These are phyloP conservation scores for Micromonas pusilla DNA, from an alignment of 139 green algal genomes.

Conservation along the genomic window DNA sequence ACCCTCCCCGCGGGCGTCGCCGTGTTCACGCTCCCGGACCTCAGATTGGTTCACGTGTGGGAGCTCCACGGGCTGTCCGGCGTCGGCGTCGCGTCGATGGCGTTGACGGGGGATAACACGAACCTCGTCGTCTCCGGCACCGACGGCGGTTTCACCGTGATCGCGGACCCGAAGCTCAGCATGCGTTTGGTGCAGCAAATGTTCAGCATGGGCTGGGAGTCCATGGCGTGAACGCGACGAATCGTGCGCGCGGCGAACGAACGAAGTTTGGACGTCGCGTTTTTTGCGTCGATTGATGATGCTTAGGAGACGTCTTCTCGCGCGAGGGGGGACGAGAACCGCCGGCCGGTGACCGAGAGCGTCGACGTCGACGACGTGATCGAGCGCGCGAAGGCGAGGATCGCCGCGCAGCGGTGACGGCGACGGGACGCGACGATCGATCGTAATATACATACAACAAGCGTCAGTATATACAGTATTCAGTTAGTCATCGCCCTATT, in stretches of 20 bases:
- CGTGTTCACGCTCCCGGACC: neutral
- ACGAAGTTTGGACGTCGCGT: neutral
- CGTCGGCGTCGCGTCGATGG: neutral
- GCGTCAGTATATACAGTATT: too few relatives aligned
- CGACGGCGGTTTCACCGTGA: neutral
- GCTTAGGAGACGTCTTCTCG: neutral
- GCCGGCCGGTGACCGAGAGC: too few relatives aligned
- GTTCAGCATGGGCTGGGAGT: neutral
- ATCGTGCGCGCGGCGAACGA: neutral
- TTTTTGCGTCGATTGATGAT: neutral
- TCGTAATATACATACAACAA: too few relatives aligned
- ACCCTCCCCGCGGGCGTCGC: neutral
- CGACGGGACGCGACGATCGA: too few relatives aligned
- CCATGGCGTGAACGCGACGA: neutral
- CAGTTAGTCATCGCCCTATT: too few relatives aligned
- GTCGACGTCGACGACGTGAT: too few relatives aligned
- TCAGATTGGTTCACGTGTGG: neutral
- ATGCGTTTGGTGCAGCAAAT: neutral
- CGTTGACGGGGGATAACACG: constrained; percentile 1
- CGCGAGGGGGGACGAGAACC: too few relatives aligned
- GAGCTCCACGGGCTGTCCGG: neutral
- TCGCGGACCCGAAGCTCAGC: neutral
- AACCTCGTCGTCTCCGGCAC: neutral
- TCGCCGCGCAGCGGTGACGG: too few relatives aligned
- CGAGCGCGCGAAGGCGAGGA: too few relatives aligned